phyloP scores from a whole-genome alignment of 2,329 filamentous ascomycete genomes.

The Colletotrichum liriopes region DNA sequence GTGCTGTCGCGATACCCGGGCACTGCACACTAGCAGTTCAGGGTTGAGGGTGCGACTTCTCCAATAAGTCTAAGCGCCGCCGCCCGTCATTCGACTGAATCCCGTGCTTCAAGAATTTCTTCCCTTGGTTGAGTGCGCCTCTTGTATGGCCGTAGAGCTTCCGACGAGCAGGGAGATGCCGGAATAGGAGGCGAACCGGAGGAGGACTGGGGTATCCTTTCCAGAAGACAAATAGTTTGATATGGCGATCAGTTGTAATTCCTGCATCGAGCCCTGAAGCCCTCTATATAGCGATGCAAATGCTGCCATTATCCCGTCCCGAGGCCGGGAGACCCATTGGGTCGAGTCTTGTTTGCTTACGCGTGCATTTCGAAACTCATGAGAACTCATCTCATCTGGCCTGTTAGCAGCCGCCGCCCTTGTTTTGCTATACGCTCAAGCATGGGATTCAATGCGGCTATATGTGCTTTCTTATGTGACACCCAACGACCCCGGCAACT shows the following conservation, averaged over 20 bases:
- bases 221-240: not conserved
- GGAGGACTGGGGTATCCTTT: slow-evolving; percentile 6
- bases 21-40: not conserved
- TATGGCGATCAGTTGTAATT: slow-evolving; percentile 6
- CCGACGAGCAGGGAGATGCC: not conserved
- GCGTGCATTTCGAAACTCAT: slow-evolving; percentile 19
- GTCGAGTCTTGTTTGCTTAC: slow-evolving; percentile 12
- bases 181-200: not conserved
- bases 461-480: not conserved
- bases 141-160: not conserved
- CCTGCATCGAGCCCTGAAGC: slow-evolving; percentile 14
- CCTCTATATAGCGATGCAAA: slow-evolving; percentile 1
- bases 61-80: not conserved
- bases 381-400: slow-evolving; percentile 21
- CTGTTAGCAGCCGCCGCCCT: not conserved
- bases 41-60: not conserved
- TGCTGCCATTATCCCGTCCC: slow-evolving; percentile 1
- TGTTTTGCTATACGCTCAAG: slow-evolving; percentile 11
- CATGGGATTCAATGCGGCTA: slow-evolving; percentile 14
- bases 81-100: not conserved
- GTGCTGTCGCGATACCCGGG: not conserved
- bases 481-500: not conserved
- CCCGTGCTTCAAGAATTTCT: not conserved
- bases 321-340: slow-evolving; percentile 17
- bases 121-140: not conserved